Evolutionary conservation across 2,329 filamentous ascomycete species (phyloP).

Genomic region (Fusarium sarcochroum): DNA sequence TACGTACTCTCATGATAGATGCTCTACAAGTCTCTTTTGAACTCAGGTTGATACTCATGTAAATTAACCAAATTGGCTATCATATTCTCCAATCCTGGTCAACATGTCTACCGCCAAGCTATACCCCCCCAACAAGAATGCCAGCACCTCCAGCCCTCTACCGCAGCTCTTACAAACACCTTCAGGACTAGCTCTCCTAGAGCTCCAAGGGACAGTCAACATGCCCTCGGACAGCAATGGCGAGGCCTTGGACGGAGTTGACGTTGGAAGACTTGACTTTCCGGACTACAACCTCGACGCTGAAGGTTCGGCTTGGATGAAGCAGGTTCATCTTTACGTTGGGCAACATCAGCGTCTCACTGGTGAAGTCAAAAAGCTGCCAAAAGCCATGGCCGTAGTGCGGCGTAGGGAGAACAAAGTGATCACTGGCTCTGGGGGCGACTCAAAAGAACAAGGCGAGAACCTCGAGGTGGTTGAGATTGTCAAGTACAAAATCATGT

Average conservation of each 20-base stretch:
- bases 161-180: conserved; percentile 90
- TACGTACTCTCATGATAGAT: too few species aligned
- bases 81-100: too few species aligned
- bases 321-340: conserved; percentile 87
- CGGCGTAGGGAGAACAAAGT: conserved; percentile 64
- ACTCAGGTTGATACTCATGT: too few species aligned
- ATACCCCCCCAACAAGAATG: conserved; percentile 55
- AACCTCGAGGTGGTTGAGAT: conserved; percentile 89
- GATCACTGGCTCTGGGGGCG: conserved; percentile 62
- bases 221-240: conserved; percentile 65
- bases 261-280: conserved; percentile 82
- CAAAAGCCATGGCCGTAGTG: conserved; percentile 83
- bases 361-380: conserved; percentile 90
- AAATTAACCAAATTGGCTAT: too few species aligned
- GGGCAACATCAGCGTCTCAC: conserved; percentile 90
- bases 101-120: conserved; percentile 58
- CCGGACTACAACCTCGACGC: conserved; percentile 73
- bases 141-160: conserved; percentile 68
- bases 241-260: conserved; percentile 48
- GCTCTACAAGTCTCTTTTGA: too few species aligned
- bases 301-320: conserved; percentile 83
- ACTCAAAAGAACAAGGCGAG: conserved; percentile 53
- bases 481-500: conserved; percentile 88
- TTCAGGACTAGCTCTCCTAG: conserved; percentile 87
- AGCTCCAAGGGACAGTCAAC: conserved; percentile 93